Conservation (phyloP, 257 asterid species). For the Rehmannia glutinosa region DNA sequence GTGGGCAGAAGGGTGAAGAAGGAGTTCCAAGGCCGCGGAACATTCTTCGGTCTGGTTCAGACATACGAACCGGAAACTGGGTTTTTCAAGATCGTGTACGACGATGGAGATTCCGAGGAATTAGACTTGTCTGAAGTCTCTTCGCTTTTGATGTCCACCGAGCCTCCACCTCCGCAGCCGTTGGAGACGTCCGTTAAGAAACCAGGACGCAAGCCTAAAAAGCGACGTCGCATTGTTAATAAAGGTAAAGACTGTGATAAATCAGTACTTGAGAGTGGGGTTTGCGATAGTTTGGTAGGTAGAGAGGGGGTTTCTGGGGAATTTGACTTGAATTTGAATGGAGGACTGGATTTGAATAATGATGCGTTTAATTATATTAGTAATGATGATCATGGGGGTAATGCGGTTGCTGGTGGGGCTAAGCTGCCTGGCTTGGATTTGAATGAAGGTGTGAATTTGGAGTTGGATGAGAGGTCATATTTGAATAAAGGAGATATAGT, state of each 20-base stretch:
- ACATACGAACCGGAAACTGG: constrained; percentile 48
- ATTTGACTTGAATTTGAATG: constrained; percentile 46
- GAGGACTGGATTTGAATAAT: constrained; percentile 37
- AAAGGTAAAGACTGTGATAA: constrained; percentile 29
- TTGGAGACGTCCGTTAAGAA: constrained; percentile 18
- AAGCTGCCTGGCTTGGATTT: constrained; percentile 52
- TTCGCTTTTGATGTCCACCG: constrained; percentile 32
- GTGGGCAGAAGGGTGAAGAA: constrained; percentile 73
- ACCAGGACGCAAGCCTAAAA: constrained; percentile 34
- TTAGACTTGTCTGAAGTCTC: constrained; percentile 42
- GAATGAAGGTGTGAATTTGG: constrained; percentile 39
- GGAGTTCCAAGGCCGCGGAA: constrained; percentile 43
- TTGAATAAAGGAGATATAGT: constrained; percentile 13
- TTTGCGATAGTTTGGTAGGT: constrained; percentile 25
- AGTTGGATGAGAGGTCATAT: constrained; percentile 27
- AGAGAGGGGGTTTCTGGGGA: constrained; percentile 26
- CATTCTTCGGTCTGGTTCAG: constrained; percentile 46
- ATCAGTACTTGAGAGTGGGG: constrained; percentile 21
- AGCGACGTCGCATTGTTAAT: constrained; percentile 36
- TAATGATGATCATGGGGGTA: constrained; percentile 32
- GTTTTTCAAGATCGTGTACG: constrained; percentile 55
- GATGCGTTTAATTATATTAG: constrained; percentile 31
- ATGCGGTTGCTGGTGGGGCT: constrained; percentile 31
- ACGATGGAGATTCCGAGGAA: constrained; percentile 67
- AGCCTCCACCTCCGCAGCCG: constrained; percentile 23